Percentiles rank a stretch among this genome's conserved stretches.
phyloP scores from a whole-genome alignment of 208 protist species.

The Acanthamoeba sp. region DNA sequence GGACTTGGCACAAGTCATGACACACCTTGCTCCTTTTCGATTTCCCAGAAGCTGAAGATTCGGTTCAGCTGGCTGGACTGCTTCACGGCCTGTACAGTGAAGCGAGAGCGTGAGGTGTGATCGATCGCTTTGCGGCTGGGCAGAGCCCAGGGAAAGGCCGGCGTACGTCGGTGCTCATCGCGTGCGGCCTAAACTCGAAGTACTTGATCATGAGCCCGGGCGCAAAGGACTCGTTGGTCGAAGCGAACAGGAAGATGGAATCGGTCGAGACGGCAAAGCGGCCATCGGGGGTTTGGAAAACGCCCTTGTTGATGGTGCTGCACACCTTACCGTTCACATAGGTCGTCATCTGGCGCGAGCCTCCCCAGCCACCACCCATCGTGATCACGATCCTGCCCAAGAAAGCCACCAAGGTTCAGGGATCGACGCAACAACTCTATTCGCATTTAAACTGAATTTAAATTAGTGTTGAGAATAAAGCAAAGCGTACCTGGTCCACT shows the following conservation, averaged over 20 bases:
- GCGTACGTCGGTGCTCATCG: conserved; percentile 42
- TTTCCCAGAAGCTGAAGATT: conserved; percentile 75
- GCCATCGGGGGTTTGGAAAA: conserved; percentile 74
- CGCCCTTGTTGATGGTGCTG: conserved; percentile 72
- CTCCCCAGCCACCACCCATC: conserved; percentile 50
- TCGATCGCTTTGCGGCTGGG: no score
- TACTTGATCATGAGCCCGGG: conserved; percentile 65
- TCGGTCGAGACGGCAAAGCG: conserved; percentile 73
- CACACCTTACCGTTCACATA: conserved; percentile 75
- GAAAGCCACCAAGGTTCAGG: no score
- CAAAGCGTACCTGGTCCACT: conserved; percentile 64
- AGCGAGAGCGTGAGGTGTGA: neutral
- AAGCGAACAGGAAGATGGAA: conserved; percentile 67
- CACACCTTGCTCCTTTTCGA: conserved; percentile 74
- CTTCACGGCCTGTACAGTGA: conserved; percentile 42
- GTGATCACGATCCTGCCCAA: conserved; percentile 57
- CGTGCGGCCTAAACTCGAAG: conserved; percentile 62
- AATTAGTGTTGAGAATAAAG: neutral
- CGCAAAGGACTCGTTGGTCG: conserved; percentile 70
- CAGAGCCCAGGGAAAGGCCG: no score
- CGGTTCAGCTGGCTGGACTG: conserved; percentile 68
- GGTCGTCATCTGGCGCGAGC: conserved; percentile 65
- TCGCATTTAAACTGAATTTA: no score
- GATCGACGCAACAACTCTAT: no score
- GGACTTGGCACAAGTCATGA: neutral